Base-by-base conservation (phyloP, 306 rosid genomes). In the Urtica urens region DNA sequence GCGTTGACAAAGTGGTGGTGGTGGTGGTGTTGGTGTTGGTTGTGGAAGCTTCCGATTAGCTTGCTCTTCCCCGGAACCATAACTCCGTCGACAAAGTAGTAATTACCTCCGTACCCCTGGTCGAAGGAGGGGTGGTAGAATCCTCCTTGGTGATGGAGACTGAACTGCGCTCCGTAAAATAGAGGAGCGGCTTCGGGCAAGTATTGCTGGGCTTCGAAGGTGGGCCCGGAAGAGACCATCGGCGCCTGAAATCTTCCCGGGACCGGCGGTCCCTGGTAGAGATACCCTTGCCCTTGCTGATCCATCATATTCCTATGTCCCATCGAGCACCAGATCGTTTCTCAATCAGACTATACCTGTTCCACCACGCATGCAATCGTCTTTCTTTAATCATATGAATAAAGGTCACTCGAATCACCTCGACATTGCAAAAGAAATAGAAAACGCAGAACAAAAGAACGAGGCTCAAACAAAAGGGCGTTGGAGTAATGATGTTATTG, bases 1-100 rank as follows among this genome's bases (percentile, higher is more conserved):
- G 67, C 72, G 59, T 69, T 80, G 49, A 70, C 77, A 52, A 73
- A 64, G 34, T 75, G 99, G 38, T 60, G 53, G 61, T 66, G 63
- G n/a, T n/a, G n/a, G n/a, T n/a, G n/a, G n/a, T n/a, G n/a, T n/a
- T n/a, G n/a, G n/a, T n/a, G n/a, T n/a, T n/a, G n/a, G 64, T 94
- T 94, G 6, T 78, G 72, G 22, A 72, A 55, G 26, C 79, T 81
- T 70, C 82, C 94, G 2, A 75, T 65, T 49, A 34, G 46, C 74
- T 92, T 92, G 71, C 85, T 80, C 77, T 92, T 92, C 75, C 62
- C 72, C 18, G 80, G 94, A 73, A 77, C 85, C 60, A 95, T 69
- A 28, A 61, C 77, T 54, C 83, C 93, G 56, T 92, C 94, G 42
- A 81, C 44, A 29, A 70, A 72, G 63, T 53, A 70, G 15, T 58